Conservation (phyloP, 345 rosid species). For the Rhodamnia rubescens region DNA sequence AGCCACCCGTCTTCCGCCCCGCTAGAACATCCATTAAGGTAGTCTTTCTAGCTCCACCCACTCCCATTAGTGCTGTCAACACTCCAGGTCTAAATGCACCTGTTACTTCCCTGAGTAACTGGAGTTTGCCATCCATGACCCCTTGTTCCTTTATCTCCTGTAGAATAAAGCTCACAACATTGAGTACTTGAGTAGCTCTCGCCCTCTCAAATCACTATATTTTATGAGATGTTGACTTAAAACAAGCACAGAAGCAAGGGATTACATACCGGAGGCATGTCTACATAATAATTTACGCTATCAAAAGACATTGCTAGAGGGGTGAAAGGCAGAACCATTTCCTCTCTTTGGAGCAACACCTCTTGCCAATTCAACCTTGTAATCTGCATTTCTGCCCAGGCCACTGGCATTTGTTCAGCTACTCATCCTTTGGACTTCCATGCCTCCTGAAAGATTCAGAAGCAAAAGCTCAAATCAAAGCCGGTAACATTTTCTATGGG, state of each 20-base stretch:
- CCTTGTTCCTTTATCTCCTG: constrained; percentile 40
- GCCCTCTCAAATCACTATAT: neutral
- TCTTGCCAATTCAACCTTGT: constrained; percentile 8
- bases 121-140: constrained; percentile 18
- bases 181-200: neutral
- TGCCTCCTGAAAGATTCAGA: constrained; percentile 25
- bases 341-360: constrained; percentile 38
- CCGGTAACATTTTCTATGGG: neutral
- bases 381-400: constrained; percentile 16
- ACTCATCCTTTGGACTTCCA: constrained; percentile 21
- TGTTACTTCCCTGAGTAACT: constrained; percentile 26
- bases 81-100: constrained; percentile 37
- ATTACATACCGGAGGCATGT: constrained; percentile 41
- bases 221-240: neutral
- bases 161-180: neutral
- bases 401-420: constrained; percentile 15
- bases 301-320: constrained; percentile 56
- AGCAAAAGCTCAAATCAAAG: neutral
- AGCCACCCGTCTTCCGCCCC: constrained; percentile 34
- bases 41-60: constrained; percentile 41
- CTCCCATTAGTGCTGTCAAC: constrained; percentile 39
- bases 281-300: constrained; percentile 33
- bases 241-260: neutral
- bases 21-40: constrained; percentile 40
- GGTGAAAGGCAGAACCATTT: constrained; percentile 48